Evolutionary conservation across 2,329 filamentous ascomycete genomes (phyloP).

Genomic region (Xylaria sp.): DNA sequence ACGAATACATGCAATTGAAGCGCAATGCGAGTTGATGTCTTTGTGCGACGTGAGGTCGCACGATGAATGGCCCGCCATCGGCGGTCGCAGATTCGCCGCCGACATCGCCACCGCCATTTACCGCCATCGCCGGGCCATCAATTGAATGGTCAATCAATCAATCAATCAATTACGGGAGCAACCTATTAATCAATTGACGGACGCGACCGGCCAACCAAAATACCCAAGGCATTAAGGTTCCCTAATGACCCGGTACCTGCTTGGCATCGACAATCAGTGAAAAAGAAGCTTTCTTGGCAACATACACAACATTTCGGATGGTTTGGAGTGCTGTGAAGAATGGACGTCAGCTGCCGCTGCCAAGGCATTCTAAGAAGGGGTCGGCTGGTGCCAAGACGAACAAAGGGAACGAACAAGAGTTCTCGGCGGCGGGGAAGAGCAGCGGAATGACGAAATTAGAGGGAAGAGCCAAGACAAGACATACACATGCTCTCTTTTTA

Average conservation of each 20-base stretch:
- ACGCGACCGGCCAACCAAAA: slow-evolving; percentile 20
- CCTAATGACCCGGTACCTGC: slow-evolving; percentile 13
- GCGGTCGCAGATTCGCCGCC: slow-evolving; percentile 19
- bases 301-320: slow-evolving; percentile 41
- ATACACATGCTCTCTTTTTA: slow-evolving; percentile 40
- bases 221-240: slow-evolving; percentile 23
- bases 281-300: slow-evolving; percentile 37
- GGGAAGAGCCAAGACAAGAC: slow-evolving; percentile 22
- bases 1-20: slow-evolving; percentile 1
- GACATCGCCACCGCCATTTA: slow-evolving; percentile 8
- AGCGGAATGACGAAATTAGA: slow-evolving; percentile 14
- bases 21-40: slow-evolving; percentile 3
- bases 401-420: slow-evolving; percentile 23
- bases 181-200: slow-evolving; percentile 15
- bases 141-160: slow-evolving; percentile 15
- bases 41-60: slow-evolving; percentile 21
- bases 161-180: slow-evolving; percentile 13
- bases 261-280: slow-evolving; percentile 23
- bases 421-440: slow-evolving; percentile 27
- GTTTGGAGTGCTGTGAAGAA: slow-evolving; percentile 39
- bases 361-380: slow-evolving; percentile 36
- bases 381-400: slow-evolving; percentile 39
- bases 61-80: slow-evolving; percentile 10
- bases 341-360: slow-evolving; percentile 37
- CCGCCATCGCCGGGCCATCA: slow-evolving; percentile 6